Base-by-base conservation (phyloP, 2,329 filamentous ascomycete species). In the Phialophora expanda region DNA sequence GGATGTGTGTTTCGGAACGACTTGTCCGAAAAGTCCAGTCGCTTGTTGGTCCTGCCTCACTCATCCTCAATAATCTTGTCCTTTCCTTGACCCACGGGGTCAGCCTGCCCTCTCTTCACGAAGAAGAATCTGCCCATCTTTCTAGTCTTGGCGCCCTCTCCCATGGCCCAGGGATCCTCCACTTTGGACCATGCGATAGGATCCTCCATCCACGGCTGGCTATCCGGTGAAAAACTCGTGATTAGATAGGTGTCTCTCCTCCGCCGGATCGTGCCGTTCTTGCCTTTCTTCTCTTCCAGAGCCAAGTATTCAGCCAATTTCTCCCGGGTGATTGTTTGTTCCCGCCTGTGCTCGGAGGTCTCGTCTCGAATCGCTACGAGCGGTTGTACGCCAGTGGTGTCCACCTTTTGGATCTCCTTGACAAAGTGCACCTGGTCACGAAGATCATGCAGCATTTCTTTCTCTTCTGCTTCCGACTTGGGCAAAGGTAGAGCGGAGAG, bases 401-500 rank as follows among this genome's bases (percentile, higher is more conserved):
- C 86, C 56, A 97, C 89, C 53, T 84, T 81, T 74, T 96, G 93
- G 22, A 98, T 88, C 68, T 92, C 87, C 67, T 87, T 88, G n/a
- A 98, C 93, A 75, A 99, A 99, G 74, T 90, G 89, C 0, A 99
- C 85, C 75, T 99, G 95, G 34, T 90, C 87, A 60, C 89, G 85
- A 1, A 99, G 84, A 0, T 89, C 93, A 24, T 84, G 75, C 3
- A 96, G 84, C 86, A 97, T 92, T 28, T 83, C 79, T 0, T 81
- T 73, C 76, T 96, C 90, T 72, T 93, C 89, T 59, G 82, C 82
- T 1, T 80, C 70, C 17, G 53, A 57, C 28, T 60, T 64, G 0
- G 94, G 93, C 1, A 84, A 84, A 0, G 94, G 93, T 0, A 99
- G 88, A 14, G 94, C 93, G 3, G 93, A 96, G 46, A 98, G 88